phyloP scores from a whole-genome alignment of 495 filamentous ascomycete species.

The Penicillium fimorum region DNA sequence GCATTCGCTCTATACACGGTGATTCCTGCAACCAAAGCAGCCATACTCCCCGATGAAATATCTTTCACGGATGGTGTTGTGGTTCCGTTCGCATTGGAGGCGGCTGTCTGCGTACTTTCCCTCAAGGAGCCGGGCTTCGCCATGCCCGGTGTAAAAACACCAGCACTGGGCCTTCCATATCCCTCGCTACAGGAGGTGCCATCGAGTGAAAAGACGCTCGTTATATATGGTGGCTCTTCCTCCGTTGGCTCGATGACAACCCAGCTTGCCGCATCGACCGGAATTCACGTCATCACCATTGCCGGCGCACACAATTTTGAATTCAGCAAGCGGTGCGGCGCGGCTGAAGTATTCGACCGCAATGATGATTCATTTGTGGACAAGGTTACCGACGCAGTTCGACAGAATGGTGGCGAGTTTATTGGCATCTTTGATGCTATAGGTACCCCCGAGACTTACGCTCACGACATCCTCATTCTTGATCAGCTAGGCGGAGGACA shows the following conservation, averaged over 20 bases:
- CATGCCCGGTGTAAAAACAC: neutral
- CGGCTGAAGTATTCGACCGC: neutral
- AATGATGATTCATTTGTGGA: neutral
- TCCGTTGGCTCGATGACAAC: neutral
- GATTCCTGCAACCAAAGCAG: neutral
- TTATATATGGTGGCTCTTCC: neutral
- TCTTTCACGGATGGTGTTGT: neutral
- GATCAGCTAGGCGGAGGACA: neutral
- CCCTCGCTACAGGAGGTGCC: neutral
- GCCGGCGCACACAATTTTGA: neutral
- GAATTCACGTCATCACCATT: neutral
- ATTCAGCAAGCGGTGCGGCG: neutral
- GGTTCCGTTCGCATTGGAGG: neutral
- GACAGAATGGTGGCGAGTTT: neutral
- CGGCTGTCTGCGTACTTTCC: neutral
- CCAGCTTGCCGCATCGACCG: neutral
- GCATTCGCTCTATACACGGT: neutral
- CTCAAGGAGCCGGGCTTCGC: neutral
- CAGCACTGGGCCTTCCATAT: neutral
- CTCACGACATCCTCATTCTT: neutral
- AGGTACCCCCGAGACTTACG: neutral
- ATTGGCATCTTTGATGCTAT: neutral
- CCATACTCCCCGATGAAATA: neutral
- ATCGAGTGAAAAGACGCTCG: neutral
- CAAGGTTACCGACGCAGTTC: neutral